Evolutionary conservation across 495 filamentous ascomycete genomes (phyloP), one percentile per base, ranked within the genome.

Genomic region (Aspergillus sclerotiicarbonarius): DNA sequence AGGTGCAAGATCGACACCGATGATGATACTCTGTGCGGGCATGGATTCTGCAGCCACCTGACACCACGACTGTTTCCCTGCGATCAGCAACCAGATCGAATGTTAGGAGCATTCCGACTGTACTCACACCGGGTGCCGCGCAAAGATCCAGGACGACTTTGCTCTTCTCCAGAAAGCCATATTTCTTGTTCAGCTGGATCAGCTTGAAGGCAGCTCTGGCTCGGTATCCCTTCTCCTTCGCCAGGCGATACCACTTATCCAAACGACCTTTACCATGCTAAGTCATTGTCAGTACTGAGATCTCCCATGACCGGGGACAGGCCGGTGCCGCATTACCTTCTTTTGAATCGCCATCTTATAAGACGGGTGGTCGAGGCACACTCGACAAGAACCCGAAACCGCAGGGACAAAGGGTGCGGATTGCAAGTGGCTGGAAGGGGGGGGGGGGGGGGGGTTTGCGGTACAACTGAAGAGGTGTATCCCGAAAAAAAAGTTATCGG

Each of bases 121-220:
- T 30, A 84, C 87, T 72, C 82, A 91, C 88, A 73, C 94, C 94
- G 37, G 94, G 94, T 18, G 94, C 94, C 57, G 94, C 94, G 73
- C 94, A 99, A 58, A 99, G 88, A 87, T 99, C 94, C 59, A 99
- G 80, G 43, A 96, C 79, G 54, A 98, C 95, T 75, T 90, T 96
- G 74, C 90, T 92, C 78, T 93, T 92, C 72, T 97, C 91, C 59
- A 99, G 80, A 74, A 99, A 98, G 59, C 90, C 87, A 87, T 95
- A 98, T 67, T 96, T 98, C 76, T 96, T 96, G 78, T 99, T 99
- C 64, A 99, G 80, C 71, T 99, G 94, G 55, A 99, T 92, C 62
- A 99, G 73, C 79, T 99, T 99, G 85, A 99, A 99, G 8, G 94
- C 94, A 63, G 94, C 92, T 76, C 94, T 83, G 41, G 94, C 95